phyloP scores from a whole-genome alignment of 2,329 filamentous ascomycete species.

The Chalara sp. region DNA sequence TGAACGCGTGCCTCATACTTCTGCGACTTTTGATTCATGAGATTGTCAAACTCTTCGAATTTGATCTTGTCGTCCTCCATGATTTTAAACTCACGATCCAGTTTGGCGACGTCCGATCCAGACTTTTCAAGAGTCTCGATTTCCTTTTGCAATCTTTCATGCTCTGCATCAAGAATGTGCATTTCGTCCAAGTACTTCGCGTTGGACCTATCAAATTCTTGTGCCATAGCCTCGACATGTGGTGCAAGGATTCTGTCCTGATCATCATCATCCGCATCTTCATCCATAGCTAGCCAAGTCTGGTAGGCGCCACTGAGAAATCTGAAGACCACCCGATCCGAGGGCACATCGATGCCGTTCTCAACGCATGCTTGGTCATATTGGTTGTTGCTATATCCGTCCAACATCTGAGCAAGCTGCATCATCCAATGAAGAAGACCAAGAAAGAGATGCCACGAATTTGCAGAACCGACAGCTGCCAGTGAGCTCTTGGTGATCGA shows the following conservation, averaged over 20 bases:
- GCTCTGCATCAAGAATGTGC: conserved; percentile 78
- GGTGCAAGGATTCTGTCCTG: conserved; percentile 72
- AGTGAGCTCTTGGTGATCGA: conserved; percentile 96
- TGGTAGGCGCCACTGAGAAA: conserved; percentile 87
- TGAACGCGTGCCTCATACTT: conserved; percentile 79
- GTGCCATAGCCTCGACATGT: conserved; percentile 81
- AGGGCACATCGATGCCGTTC: conserved; percentile 77
- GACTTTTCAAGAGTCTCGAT: conserved; percentile 86
- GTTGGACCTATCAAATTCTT: conserved; percentile 79
- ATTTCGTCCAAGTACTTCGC: conserved; percentile 79
- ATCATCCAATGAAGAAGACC: conserved; percentile 98
- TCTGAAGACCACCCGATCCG: conserved; percentile 89
- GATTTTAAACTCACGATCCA: conserved; percentile 87
- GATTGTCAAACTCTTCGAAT: conserved; percentile 89
- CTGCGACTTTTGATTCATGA: conserved; percentile 76
- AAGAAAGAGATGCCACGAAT: conserved; percentile 85
- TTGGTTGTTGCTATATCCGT: conserved; percentile 67
- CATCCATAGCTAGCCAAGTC: conserved; percentile 90
- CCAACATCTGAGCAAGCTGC: conserved; percentile 92
- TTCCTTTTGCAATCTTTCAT: conserved; percentile 72
- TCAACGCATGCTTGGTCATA: conserved; percentile 91
- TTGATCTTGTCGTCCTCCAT: conserved; percentile 92
- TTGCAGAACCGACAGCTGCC: conserved; percentile 88
- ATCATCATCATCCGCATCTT: conserved; percentile 80
- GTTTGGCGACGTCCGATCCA: conserved; percentile 71